Percentiles rank a stretch among this genome's conserved stretches.
Evolutionary conservation across 371 early-diverging fungal species (phyloP).

Genomic region (Blakeslea trispora): DNA sequence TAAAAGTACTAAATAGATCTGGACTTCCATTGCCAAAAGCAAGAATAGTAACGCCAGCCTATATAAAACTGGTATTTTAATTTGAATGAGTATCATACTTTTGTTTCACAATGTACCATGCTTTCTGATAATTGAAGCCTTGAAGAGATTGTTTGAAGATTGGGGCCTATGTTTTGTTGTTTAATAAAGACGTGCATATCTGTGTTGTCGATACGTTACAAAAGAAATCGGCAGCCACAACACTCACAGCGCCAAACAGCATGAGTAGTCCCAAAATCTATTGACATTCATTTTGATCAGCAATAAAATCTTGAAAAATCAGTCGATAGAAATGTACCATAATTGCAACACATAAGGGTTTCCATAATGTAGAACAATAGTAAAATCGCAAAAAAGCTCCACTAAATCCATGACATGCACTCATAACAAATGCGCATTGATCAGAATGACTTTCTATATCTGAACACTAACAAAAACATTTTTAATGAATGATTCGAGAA

Average conservation of each 20-base stretch:
- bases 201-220: slow-evolving; percentile 49
- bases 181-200: neutral
- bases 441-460: slow-evolving; percentile 36
- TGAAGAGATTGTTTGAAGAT: slow-evolving; percentile 60
- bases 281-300: neutral
- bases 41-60: slow-evolving; percentile 87
- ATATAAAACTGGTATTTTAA: too few species aligned
- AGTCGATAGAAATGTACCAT: too few species aligned
- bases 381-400: slow-evolving; percentile 56
- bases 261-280: slow-evolving; percentile 38
- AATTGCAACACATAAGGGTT: slow-evolving; percentile 39
- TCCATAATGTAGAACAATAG: slow-evolving; percentile 56
- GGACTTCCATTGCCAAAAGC: slow-evolving; percentile 88
- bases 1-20: slow-evolving; percentile 78
- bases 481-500: too few species aligned
- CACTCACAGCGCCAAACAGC: slow-evolving; percentile 65
- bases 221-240: slow-evolving; percentile 72
- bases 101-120: too few species aligned
- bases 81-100: too few species aligned
- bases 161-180: slow-evolving; percentile 44
- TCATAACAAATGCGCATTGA: slow-evolving; percentile 43
- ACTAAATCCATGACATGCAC: slow-evolving; percentile 42
- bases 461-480: too few species aligned
- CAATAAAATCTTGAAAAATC: neutral
- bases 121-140: slow-evolving; percentile 66